A percentile compares a stretch with the other conserved stretches of the same genome.
Conservation (phyloP, 1,284 basidiomycete genomes). For the Ustilago bromivora region DNA sequence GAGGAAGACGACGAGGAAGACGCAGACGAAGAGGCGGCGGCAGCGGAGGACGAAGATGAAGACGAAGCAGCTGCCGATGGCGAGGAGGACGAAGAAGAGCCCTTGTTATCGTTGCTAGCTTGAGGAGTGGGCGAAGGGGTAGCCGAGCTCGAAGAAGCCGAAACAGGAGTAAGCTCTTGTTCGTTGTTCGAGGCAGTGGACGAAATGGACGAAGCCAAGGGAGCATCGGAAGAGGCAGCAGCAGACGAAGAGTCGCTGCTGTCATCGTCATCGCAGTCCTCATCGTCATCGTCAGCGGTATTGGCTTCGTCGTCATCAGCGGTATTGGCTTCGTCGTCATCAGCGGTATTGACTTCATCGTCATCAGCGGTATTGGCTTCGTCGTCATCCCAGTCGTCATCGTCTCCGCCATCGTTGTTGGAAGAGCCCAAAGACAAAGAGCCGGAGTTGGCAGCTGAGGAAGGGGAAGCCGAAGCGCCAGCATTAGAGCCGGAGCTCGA, state of each 20-base stretch:
- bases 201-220: neutral
- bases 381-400: slow-evolving; percentile 23
- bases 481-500: slow-evolving; percentile 15
- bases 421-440: slow-evolving; percentile 30
- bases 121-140: slow-evolving; percentile 23
- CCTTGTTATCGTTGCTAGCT: slow-evolving; percentile 7
- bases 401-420: slow-evolving; percentile 13
- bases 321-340: slow-evolving; percentile 27
- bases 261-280: slow-evolving; percentile 35
- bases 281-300: slow-evolving; percentile 32
- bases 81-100: slow-evolving; percentile 11
- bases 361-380: slow-evolving; percentile 13
- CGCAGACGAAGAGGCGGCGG: slow-evolving; percentile 15
- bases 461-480: slow-evolving; percentile 7
- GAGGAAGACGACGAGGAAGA: slow-evolving; percentile 24
- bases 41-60: slow-evolving; percentile 3
- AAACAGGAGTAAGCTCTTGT: slow-evolving; percentile 1
- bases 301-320: slow-evolving; percentile 8
- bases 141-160: slow-evolving; percentile 9
- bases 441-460: slow-evolving; percentile 16
- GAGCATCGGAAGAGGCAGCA: slow-evolving; percentile 14
- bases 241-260: slow-evolving; percentile 22
- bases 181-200: slow-evolving; percentile 15
- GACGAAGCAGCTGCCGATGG: slow-evolving; percentile 13
- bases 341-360: slow-evolving; percentile 9